Conservation (phyloP, 345 rosid genomes). For the Syzygium aqueum region DNA sequence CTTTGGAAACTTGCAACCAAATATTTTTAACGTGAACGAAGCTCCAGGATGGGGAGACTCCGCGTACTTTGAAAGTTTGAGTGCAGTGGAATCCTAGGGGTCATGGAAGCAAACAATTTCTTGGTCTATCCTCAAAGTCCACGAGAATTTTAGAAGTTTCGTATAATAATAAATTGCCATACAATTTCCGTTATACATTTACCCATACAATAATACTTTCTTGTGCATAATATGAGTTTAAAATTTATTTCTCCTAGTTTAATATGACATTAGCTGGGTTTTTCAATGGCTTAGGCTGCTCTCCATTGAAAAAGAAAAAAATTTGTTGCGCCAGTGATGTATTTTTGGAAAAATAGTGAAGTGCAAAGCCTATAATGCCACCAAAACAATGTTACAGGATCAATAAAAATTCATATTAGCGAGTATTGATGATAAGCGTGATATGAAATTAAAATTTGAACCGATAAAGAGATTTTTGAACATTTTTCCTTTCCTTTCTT, state of each 20-base stretch:
- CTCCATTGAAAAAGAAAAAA: background rate
- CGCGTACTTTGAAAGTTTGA: background rate
- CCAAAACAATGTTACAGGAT: background rate
- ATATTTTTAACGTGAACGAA: background rate
- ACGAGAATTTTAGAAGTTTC: background rate
- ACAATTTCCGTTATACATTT: background rate
- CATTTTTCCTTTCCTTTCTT: fast-evolving
- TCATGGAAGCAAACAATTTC: background rate
- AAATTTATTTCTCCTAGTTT: background rate
- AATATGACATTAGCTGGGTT: background rate
- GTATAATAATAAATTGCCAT: background rate
- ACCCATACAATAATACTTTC: background rate
- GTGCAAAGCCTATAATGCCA: background rate
- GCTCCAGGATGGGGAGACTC: background rate
- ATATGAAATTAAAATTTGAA: background rate
- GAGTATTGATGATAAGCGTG: background rate
- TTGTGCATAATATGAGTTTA: background rate
- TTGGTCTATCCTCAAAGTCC: background rate
- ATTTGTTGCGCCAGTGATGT: background rate
- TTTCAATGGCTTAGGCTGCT: background rate
- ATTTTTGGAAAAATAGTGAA: background rate
- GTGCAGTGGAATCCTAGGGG: background rate
- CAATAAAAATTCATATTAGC: background rate
- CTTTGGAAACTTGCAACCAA: background rate
- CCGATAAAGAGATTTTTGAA: background rate